Evolutionary conservation across 2,329 filamentous ascomycete genomes (phyloP), one percentile per base, ranked within the genome.

Genomic region (Furcasterigmium sp.): DNA sequence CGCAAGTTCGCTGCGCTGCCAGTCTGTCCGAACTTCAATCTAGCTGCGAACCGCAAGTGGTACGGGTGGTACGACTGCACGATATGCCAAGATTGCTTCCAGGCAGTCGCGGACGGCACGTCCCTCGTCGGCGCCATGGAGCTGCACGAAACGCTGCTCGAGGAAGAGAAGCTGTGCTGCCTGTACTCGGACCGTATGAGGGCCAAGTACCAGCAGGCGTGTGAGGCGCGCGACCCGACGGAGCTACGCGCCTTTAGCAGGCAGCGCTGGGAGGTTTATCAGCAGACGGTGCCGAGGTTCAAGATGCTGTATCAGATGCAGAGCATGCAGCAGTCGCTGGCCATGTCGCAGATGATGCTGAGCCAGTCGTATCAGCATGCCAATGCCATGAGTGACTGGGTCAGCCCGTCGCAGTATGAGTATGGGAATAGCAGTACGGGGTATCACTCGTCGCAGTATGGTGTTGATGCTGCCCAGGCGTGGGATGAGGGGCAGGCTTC

Each of bases 401-500:
- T 29, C 38, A 30, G 17, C 14, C 28, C 38, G 2, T 32, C 38
- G 3, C 58, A 59, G 0, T 42, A 63, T 17, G 34, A 50, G 40
- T 59, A 68, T 38, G 64, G 65, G 0, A 65, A 56, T 36, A 63
- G 52, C 37, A 48, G 50, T 1, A 21, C 64, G 2, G 64, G 65
- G 0, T 67, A 61, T 49, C 55, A 67, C 32, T 60, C 59, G 28
- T 64, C 62, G 15, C 50, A 58, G 20, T 37, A 61, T 17, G 62
- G 63, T 0, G 64, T 53, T 0, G 61, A 55, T n/a, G 41, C 41
- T 14, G 46, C 46, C 11, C 18, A 40, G 38, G 38, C 38, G 10
- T 40, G 26, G 26, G 25, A 40, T 17, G 25, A 40, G 20, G 38
- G 38, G 14, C 38, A 30, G 18, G 38, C 28, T 4, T 17, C 11